Conservation (phyloP, 2,329 filamentous ascomycete species). For the Nannizziopsis barbatae region DNA sequence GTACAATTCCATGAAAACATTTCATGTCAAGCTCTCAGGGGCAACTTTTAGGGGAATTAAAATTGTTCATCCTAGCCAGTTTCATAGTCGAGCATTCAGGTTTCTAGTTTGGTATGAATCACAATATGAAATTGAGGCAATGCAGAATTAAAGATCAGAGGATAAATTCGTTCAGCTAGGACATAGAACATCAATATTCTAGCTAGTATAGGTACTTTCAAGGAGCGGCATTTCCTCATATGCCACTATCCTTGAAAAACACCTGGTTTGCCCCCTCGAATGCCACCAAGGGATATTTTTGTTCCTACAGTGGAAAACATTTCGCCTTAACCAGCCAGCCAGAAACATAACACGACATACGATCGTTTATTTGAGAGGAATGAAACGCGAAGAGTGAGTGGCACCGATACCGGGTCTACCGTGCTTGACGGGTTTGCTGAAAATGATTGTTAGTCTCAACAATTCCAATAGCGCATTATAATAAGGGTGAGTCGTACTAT, state of each 20-base stretch:
- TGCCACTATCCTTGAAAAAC: conserved; percentile 2
- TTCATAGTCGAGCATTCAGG: neutral
- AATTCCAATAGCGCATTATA: neutral
- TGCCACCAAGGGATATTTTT: conserved; percentile 8
- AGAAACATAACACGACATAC: conserved; percentile 12
- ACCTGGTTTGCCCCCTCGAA: conserved; percentile 2
- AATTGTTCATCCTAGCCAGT: too few relatives aligned
- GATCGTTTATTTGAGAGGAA: conserved; percentile 86
- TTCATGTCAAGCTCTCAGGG: too few relatives aligned
- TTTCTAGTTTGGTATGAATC: neutral
- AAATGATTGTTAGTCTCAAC: conserved; percentile 24
- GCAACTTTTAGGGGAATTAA: too few relatives aligned
- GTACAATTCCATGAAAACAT: too few relatives aligned
- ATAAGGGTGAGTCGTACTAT: conserved; percentile 60
- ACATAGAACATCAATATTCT: conserved; percentile 12
- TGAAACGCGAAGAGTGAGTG: conserved; percentile 99
- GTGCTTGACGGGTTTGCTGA: conserved; percentile 99
- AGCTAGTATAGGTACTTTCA: conserved; percentile 7
- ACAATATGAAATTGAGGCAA: neutral
- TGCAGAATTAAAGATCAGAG: conserved; percentile 5
- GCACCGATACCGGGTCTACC: conserved; percentile 99
- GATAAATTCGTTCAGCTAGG: conserved; percentile 9
- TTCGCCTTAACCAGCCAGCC: conserved; percentile 10
- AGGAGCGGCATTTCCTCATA: conserved; percentile 6
- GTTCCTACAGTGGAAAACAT: conserved; percentile 2